Conservation (phyloP, 1,284 basidiomycete species). For the Lentinula novae-zelandiae region DNA sequence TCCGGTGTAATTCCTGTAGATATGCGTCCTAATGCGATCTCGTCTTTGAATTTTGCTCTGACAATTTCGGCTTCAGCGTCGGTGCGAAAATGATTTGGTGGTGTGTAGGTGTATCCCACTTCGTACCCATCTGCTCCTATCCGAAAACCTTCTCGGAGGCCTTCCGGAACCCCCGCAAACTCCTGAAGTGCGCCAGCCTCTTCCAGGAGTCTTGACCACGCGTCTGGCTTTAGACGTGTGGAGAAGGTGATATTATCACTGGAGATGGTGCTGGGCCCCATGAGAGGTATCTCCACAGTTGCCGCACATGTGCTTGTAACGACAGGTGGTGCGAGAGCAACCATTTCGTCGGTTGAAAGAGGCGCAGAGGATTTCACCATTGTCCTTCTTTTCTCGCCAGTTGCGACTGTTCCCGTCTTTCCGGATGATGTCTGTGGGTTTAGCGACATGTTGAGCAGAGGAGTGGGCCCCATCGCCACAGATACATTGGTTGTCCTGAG, state of each 20-base stretch:
- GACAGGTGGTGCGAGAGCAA: background rate
- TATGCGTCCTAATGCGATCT: background rate
- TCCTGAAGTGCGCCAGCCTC: background rate
- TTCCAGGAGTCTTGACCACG: background rate
- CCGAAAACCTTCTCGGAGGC: conserved; percentile 1
- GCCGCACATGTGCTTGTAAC: background rate
- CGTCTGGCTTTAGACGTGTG: background rate
- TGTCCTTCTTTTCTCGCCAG: background rate
- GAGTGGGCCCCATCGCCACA: too few relatives aligned
- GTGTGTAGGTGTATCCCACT: background rate
- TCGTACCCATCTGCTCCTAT: background rate
- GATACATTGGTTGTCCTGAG: too few relatives aligned
- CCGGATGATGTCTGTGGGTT: too few relatives aligned
- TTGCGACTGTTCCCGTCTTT: too few relatives aligned
- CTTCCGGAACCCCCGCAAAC: background rate
- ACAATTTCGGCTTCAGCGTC: background rate
- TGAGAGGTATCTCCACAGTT: background rate
- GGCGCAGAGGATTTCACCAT: background rate
- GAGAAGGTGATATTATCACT: background rate
- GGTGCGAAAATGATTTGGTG: conserved; percentile 10
- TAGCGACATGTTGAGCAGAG: too few relatives aligned
- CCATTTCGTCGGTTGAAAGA: background rate
- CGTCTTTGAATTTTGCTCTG: conserved; percentile 2
- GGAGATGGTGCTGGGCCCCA: background rate
- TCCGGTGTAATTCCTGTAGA: background rate